A percentile compares a stretch with the other conserved stretches of the same genome.
These are phyloP conservation scores for Madurella mycetomatis DNA, from an alignment of 2,329 filamentous ascomycete species.

Conservation along the genomic window DNA sequence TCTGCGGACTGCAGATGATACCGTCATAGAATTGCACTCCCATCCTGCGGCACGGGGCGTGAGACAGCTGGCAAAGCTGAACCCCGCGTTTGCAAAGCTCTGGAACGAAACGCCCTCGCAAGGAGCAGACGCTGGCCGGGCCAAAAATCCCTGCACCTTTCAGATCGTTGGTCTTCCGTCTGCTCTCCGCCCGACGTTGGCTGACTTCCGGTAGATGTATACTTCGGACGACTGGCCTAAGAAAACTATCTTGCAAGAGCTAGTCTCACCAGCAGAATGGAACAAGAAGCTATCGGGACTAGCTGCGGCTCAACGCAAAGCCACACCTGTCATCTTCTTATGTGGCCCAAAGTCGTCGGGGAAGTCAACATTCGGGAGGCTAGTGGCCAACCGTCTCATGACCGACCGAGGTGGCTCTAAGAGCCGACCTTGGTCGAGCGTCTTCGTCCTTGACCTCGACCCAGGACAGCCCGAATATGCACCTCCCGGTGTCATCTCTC, in stretches of 20 bases:
- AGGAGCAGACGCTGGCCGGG: constrained; percentile 24
- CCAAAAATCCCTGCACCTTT: constrained; percentile 37
- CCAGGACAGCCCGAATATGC: constrained; percentile 73
- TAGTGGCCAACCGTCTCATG: constrained; percentile 64
- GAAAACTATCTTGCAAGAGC: constrained; percentile 46
- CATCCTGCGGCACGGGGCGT: constrained; percentile 47
- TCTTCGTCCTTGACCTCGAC: constrained; percentile 69
- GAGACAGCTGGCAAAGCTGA: constrained; percentile 53
- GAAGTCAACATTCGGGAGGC: constrained; percentile 68
- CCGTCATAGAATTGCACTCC: constrained; percentile 52
- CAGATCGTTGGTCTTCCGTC: constrained; percentile 42
- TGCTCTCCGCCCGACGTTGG: constrained; percentile 16
- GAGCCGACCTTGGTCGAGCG: constrained; percentile 30
- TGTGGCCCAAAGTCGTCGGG: constrained; percentile 69
- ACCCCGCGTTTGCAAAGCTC: constrained; percentile 61
- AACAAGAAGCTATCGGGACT: constrained; percentile 53
- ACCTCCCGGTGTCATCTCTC: constrained; percentile 64
- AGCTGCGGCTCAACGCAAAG: constrained; percentile 32
- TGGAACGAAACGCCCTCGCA: constrained; percentile 50
- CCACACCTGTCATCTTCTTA: constrained; percentile 48
- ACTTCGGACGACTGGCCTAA: constrained; percentile 50
- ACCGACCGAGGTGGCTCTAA: constrained; percentile 37
- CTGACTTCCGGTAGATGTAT: constrained; percentile 41
- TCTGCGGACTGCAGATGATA: constrained; percentile 50
- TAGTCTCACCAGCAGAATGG: constrained; percentile 56